Evolutionary conservation across 108 stramenopile species (phyloP).

Genomic region (Seminavis robusta): DNA sequence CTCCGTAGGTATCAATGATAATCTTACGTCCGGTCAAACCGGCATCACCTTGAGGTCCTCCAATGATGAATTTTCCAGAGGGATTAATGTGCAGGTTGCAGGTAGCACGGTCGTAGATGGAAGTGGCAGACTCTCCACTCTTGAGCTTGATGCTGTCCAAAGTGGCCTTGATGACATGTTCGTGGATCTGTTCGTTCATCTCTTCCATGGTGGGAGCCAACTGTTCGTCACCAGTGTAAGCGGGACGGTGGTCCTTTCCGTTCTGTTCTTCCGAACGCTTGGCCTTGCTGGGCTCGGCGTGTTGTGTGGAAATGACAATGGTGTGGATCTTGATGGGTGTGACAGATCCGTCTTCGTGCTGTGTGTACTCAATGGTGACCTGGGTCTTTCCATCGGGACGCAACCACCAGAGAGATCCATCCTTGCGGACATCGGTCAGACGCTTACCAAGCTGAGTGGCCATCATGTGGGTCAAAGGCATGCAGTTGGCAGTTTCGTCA

Average conservation of each 20-base stretch:
- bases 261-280: slow-evolving; percentile 71
- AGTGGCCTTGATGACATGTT: slow-evolving; percentile 73
- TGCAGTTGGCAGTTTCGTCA: slow-evolving; percentile 90
- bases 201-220: slow-evolving; percentile 78
- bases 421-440: slow-evolving; percentile 95
- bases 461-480: slow-evolving; percentile 94
- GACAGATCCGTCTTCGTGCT: slow-evolving; percentile 72
- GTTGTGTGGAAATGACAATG: slow-evolving; percentile 96
- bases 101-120: slow-evolving; percentile 72
- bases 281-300: slow-evolving; percentile 75
- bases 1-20: slow-evolving; percentile 96
- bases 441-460: slow-evolving; percentile 88
- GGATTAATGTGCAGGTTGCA: slow-evolving; percentile 96
- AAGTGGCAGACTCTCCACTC: slow-evolving; percentile 56
- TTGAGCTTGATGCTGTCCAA: slow-evolving; percentile 77
- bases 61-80: slow-evolving; percentile 92
- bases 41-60: slow-evolving; percentile 98
- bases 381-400: slow-evolving; percentile 98
- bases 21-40: slow-evolving; percentile 96
- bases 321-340: slow-evolving; percentile 91
- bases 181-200: slow-evolving; percentile 82
- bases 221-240: slow-evolving; percentile 61
- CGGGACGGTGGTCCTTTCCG: slow-evolving; percentile 91
- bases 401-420: slow-evolving; percentile 91
- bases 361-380: slow-evolving; percentile 90